Conservation (phyloP, 495 filamentous ascomycete genomes). For the Xylaria curta region DNA sequence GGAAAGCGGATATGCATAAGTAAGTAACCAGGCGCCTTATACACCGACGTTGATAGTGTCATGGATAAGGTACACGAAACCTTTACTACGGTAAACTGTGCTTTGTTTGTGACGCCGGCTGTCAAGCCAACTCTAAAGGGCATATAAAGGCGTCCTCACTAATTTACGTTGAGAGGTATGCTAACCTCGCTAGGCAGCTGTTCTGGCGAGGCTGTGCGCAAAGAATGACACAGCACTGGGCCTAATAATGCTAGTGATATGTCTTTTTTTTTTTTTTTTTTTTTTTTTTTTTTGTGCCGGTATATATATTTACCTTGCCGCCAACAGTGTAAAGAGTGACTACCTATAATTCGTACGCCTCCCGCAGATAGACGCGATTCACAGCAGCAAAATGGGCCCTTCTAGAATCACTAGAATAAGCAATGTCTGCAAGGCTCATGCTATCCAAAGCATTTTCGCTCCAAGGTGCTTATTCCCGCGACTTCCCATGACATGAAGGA, state of each 20-base stretch:
- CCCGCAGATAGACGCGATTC: background rate
- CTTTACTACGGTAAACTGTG: background rate
- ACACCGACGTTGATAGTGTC: background rate
- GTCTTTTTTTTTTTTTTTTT: too few species aligned
- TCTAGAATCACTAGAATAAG: background rate
- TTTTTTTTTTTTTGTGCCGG: too few species aligned
- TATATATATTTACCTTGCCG: too few species aligned
- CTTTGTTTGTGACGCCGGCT: background rate
- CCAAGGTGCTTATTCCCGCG: too few species aligned
- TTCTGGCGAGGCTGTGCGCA: background rate
- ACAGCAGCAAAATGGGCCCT: background rate
- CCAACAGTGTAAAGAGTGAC: background rate
- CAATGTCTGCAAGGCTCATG: background rate
- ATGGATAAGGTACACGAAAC: background rate
- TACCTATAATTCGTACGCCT: background rate
- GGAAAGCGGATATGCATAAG: background rate
- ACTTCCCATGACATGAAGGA: background rate
- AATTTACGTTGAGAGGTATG: background rate
- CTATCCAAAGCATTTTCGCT: background rate
- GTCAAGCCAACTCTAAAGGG: background rate
- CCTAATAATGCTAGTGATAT: too few species aligned
- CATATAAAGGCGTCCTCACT: background rate
- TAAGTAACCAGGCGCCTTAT: background rate
- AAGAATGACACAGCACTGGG: too few species aligned
- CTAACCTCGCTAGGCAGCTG: background rate